Conservation (phyloP, 352 stramenopile species). For the Phytophthora fragariaefolia region DNA sequence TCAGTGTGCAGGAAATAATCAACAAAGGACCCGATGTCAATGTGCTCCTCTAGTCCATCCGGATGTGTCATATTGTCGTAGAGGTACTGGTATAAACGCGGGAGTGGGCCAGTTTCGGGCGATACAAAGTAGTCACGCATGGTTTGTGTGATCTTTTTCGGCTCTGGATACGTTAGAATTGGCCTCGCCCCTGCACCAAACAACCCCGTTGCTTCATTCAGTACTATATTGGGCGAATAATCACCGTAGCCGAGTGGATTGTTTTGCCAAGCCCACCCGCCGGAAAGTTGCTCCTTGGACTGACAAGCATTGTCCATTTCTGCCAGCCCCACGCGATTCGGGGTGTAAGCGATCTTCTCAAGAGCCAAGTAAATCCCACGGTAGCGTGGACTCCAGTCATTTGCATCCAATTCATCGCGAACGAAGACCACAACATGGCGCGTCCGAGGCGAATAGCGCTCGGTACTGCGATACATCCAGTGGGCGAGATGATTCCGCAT, state of each 20-base stretch:
- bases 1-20: slow-evolving; percentile 80
- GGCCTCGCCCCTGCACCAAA: slow-evolving; percentile 65
- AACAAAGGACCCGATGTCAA: slow-evolving; percentile 74
- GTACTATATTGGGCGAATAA: slow-evolving; percentile 67
- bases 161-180: slow-evolving; percentile 51
- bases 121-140: slow-evolving; percentile 75
- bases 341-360: slow-evolving; percentile 67
- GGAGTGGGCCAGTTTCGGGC: slow-evolving; percentile 52
- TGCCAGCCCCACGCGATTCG: slow-evolving; percentile 57
- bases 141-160: slow-evolving; percentile 52
- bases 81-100: slow-evolving; percentile 63
- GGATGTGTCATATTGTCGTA: slow-evolving; percentile 71
- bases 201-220: slow-evolving; percentile 60
- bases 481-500: slow-evolving; percentile 77
- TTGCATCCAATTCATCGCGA: slow-evolving; percentile 34
- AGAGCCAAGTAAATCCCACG: slow-evolving; percentile 65
- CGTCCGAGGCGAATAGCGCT: slow-evolving; percentile 63
- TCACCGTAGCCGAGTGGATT: slow-evolving; percentile 58
- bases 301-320: slow-evolving; percentile 40
- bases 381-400: slow-evolving; percentile 51
- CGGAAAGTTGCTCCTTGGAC: slow-evolving; percentile 47
- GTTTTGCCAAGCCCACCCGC: slow-evolving; percentile 75
- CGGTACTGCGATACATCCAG: slow-evolving; percentile 69
- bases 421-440: slow-evolving; percentile 67
- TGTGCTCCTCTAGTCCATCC: slow-evolving; percentile 50